These are phyloP conservation scores for Stachybotrys echinatus DNA, from an alignment of 2,329 filamentous ascomycete genomes.

Conservation along the genomic window DNA sequence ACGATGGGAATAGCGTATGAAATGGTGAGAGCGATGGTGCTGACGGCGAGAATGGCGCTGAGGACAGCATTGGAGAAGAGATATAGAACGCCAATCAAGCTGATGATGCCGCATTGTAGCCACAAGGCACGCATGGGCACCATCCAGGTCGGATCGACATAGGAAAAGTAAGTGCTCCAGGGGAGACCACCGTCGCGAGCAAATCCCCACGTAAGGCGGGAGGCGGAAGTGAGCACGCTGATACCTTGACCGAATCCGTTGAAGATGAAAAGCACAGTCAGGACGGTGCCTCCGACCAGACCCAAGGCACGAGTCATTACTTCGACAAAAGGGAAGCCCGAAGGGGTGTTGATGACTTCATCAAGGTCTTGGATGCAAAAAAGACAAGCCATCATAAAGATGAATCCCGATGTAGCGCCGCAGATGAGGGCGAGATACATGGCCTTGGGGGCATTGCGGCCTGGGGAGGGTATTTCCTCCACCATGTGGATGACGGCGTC, in stretches of 20 bases:
- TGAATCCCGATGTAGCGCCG: slow-evolving; percentile 42
- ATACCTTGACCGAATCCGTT: slow-evolving; percentile 50
- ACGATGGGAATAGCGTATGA: slow-evolving; percentile 44
- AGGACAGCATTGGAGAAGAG: slow-evolving; percentile 49
- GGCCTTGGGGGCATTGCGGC: slow-evolving; percentile 42
- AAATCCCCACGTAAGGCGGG: slow-evolving; percentile 48
- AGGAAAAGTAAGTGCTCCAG: slow-evolving; percentile 38
- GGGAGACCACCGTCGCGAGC: slow-evolving; percentile 46
- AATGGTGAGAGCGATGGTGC: slow-evolving; percentile 54
- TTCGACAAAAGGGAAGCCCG: slow-evolving; percentile 43
- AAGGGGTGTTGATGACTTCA: slow-evolving; percentile 28
- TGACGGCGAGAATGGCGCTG: slow-evolving; percentile 48
- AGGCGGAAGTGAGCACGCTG: slow-evolving; percentile 44
- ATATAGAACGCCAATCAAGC: slow-evolving; percentile 47
- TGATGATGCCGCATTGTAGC: slow-evolving; percentile 39
- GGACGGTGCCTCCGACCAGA: slow-evolving; percentile 31
- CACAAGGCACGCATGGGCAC: slow-evolving; percentile 47
- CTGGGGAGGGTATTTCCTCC: slow-evolving; percentile 49
- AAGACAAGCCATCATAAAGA: slow-evolving; percentile 47
- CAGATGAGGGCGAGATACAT: slow-evolving; percentile 47
- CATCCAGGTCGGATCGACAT: slow-evolving; percentile 40
- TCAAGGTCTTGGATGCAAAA: slow-evolving; percentile 44
- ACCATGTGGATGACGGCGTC: slow-evolving; percentile 55
- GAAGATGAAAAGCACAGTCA: slow-evolving; percentile 48
- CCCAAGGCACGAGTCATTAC: slow-evolving; percentile 32